Evolutionary conservation across 495 filamentous ascomycete species (phyloP).

Genomic region (Penicillium canescens): DNA sequence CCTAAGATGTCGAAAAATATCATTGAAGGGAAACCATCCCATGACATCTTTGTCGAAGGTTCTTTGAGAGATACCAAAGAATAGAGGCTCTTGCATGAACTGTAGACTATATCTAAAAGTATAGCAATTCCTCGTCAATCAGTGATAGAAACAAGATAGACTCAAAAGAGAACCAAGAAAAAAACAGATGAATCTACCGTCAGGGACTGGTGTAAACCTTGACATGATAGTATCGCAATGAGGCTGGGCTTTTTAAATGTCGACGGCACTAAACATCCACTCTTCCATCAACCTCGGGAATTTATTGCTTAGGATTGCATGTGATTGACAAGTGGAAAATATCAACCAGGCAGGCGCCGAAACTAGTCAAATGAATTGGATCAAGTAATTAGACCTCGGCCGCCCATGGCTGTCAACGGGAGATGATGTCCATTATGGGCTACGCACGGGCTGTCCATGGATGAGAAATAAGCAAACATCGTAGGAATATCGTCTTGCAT

Average conservation of each 20-base stretch:
- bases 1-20: slow-evolving; percentile 23
- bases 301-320: slow-evolving; percentile 6
- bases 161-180: neutral
- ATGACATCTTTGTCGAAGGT: slow-evolving; percentile 9
- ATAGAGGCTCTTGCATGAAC: neutral
- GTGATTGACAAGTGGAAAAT: slow-evolving; percentile 5
- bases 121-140: neutral
- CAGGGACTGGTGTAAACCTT: neutral
- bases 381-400: too few species aligned
- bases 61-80: slow-evolving; percentile 1
- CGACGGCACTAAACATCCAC: neutral
- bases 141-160: neutral
- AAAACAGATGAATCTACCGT: neutral
- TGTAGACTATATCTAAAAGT: neutral
- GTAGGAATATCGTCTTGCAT: too few species aligned
- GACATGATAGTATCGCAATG: neutral
- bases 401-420: too few species aligned
- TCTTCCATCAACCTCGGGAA: slow-evolving; percentile 6
- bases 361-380: too few species aligned
- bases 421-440: too few species aligned
- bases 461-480: too few species aligned
- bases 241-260: slow-evolving; percentile 3
- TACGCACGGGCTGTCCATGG: too few species aligned
- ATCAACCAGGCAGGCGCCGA: neutral
- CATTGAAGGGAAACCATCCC: slow-evolving; percentile 1